phyloP scores from a whole-genome alignment of 2,329 filamentous ascomycete species.

The Cercospora sp. region DNA sequence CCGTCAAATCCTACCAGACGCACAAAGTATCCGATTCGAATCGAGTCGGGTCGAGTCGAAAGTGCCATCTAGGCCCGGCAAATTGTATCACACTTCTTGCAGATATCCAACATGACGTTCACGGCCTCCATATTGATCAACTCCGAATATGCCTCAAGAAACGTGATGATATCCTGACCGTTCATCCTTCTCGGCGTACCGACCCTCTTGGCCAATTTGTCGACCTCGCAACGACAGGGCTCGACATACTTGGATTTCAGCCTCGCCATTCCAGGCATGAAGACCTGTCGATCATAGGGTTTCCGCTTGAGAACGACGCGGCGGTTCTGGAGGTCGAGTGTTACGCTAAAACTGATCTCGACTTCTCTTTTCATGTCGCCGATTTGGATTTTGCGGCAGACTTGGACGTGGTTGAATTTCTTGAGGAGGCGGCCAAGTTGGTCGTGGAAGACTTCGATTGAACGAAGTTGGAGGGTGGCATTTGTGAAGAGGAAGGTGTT shows the following conservation, averaged over 20 bases:
- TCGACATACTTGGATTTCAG: conserved; percentile 9
- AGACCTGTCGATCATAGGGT: conserved; percentile 1
- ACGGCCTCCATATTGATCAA: conserved; percentile 3
- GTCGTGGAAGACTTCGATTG: background rate
- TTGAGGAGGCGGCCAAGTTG: conserved; percentile 6
- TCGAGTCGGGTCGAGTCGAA: background rate
- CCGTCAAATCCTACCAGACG: background rate
- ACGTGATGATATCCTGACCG: conserved; percentile 2
- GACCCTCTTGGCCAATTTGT: background rate
- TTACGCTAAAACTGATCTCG: background rate
- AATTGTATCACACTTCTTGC: conserved; percentile 12
- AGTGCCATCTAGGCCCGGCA: background rate
- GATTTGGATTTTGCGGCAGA: conserved; percentile 10
- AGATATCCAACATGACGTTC: conserved; percentile 12
- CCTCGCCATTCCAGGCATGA: background rate
- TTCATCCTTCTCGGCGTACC: background rate
- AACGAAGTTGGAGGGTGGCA: background rate
- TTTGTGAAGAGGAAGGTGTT: conserved; percentile 10
- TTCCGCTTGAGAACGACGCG: background rate
- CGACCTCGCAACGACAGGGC: conserved; percentile 9
- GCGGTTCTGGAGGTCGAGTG: background rate
- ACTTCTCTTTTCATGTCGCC: background rate
- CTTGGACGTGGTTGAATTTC: conserved; percentile 1
- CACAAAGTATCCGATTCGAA: background rate
- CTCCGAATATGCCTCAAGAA: conserved; percentile 5